Conservation (phyloP, 2,329 filamentous ascomycete species). For the Verticillium tricorpus region DNA sequence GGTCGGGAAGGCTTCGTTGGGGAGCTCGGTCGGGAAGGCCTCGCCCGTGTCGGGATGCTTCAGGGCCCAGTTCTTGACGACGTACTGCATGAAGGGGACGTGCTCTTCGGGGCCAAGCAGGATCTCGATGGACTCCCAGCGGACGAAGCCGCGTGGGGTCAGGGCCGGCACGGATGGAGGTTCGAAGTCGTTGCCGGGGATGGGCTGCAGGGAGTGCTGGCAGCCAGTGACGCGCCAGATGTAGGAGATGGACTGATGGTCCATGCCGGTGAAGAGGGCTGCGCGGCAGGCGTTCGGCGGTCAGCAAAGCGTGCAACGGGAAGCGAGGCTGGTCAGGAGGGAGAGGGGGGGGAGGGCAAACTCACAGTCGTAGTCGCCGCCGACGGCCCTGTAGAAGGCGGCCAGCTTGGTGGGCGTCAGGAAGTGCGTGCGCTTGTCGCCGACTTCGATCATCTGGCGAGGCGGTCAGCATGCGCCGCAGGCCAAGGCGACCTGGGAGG, state of each 20-base stretch:
- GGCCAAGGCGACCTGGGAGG: not conserved
- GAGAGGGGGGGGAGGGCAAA: not conserved
- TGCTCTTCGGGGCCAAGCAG: slow-evolving; percentile 85
- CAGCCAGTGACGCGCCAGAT: slow-evolving; percentile 92
- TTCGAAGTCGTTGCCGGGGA: slow-evolving; percentile 61
- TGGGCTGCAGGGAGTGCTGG: slow-evolving; percentile 79
- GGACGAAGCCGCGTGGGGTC: slow-evolving; percentile 78
- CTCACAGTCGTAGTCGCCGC: slow-evolving; percentile 67
- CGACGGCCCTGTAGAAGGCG: slow-evolving; percentile 71
- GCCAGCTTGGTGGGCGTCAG: slow-evolving; percentile 67
- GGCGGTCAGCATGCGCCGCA: not conserved
- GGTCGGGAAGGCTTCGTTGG: slow-evolving; percentile 61
- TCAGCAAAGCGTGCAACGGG: not conserved
- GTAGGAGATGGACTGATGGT: slow-evolving; percentile 73
- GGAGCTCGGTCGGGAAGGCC: slow-evolving; percentile 57
- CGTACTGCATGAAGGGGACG: slow-evolving; percentile 75
- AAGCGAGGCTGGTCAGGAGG: not conserved
- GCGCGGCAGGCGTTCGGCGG: slow-evolving; percentile 5
- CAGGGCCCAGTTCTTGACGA: slow-evolving; percentile 72
- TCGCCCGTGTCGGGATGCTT: slow-evolving; percentile 69
- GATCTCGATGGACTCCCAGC: slow-evolving; percentile 91
- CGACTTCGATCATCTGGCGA: slow-evolving; percentile 51
- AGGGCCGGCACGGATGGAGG: slow-evolving; percentile 77
- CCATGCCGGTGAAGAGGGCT: slow-evolving; percentile 74
- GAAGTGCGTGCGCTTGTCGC: slow-evolving; percentile 47